A percentile compares a stretch with the other conserved stretches of the same genome.
These are phyloP conservation scores for Tuber melanosporum DNA, from an alignment of 495 filamentous ascomycete species.

Conservation along the genomic window DNA sequence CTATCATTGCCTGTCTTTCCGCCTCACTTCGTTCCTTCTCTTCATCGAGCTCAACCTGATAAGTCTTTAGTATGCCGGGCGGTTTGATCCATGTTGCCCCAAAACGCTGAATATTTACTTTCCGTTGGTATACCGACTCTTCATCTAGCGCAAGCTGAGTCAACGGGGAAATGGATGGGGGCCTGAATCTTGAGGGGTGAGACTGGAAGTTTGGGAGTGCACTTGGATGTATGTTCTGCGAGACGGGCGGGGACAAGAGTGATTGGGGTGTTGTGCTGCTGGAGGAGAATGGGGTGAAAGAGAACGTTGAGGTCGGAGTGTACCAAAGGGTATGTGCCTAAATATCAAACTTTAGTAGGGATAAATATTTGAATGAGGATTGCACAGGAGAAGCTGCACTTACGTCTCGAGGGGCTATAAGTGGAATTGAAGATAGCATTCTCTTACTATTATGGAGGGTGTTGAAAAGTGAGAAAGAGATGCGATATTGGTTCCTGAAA, in stretches of 20 bases:
- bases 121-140: slow-evolving; percentile 58
- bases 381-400: slow-evolving; percentile 33
- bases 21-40: slow-evolving; percentile 70
- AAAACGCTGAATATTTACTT: slow-evolving; percentile 65
- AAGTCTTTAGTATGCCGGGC: slow-evolving; percentile 66
- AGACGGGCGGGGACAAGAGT: slow-evolving; percentile 34
- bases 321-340: slow-evolving; percentile 48
- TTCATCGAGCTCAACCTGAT: slow-evolving; percentile 73
- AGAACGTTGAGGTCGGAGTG: slow-evolving; percentile 62
- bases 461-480: not conserved
- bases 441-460: not conserved
- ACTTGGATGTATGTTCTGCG: slow-evolving; percentile 41
- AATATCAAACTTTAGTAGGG: slow-evolving; percentile 16
- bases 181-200: slow-evolving; percentile 28
- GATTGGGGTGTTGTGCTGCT: slow-evolving; percentile 28
- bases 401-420: slow-evolving; percentile 66
- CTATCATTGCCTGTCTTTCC: slow-evolving; percentile 59
- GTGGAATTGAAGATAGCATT: slow-evolving; percentile 63
- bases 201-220: slow-evolving; percentile 25
- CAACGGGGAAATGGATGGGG: slow-evolving; percentile 49
- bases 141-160: slow-evolving; percentile 63
- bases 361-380: not conserved
- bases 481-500: slow-evolving; percentile 1
- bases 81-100: slow-evolving; percentile 74
- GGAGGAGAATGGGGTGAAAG: slow-evolving; percentile 46